A percentile compares a stretch with the other conserved stretches of the same genome.
phyloP scores from a whole-genome alignment of 148 eudicot genomes.

The Agrostemma githago region DNA sequence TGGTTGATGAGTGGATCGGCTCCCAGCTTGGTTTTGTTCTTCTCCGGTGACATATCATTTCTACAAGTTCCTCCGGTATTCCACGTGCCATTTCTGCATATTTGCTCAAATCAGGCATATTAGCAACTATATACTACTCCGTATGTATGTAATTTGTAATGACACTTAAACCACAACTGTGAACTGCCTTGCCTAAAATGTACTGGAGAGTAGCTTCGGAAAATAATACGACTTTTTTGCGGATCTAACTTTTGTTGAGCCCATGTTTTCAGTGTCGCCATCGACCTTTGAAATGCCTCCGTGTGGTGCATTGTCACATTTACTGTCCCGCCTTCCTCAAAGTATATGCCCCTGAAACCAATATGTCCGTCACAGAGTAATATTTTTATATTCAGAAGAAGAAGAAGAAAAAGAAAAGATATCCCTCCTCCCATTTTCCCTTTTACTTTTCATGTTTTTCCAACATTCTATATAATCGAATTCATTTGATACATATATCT shows the following conservation, averaged over 20 bases:
- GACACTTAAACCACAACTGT: neutral
- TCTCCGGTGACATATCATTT: slow-evolving; percentile 41
- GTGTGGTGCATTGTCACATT: slow-evolving; percentile 62
- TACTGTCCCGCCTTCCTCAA: slow-evolving; percentile 49
- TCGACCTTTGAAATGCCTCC: slow-evolving; percentile 63
- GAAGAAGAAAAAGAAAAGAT: no score
- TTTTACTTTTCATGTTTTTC: neutral
- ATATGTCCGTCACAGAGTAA: neutral
- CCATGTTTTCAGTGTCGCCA: slow-evolving; percentile 55
- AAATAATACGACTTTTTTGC: slow-evolving; percentile 41
- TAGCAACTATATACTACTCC: no score
- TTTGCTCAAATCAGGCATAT: neutral
- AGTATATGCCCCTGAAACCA: slow-evolving; percentile 55
- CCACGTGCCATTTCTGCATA: slow-evolving; percentile 64
- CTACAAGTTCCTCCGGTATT: slow-evolving; percentile 50
- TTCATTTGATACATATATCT: no score
- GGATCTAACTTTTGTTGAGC: slow-evolving; percentile 39
- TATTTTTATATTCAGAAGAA: neutral
- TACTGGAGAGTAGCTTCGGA: slow-evolving; percentile 64
- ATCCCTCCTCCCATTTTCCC: no score
- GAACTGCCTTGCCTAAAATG: slow-evolving; percentile 46
- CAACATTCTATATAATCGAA: no score
- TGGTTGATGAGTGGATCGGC: slow-evolving; percentile 37
- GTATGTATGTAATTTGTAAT: neutral
- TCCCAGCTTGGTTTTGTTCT: slow-evolving; percentile 33